Base-by-base conservation (phyloP, 108 stramenopile genomes). In the Nitzschia sp. region DNA sequence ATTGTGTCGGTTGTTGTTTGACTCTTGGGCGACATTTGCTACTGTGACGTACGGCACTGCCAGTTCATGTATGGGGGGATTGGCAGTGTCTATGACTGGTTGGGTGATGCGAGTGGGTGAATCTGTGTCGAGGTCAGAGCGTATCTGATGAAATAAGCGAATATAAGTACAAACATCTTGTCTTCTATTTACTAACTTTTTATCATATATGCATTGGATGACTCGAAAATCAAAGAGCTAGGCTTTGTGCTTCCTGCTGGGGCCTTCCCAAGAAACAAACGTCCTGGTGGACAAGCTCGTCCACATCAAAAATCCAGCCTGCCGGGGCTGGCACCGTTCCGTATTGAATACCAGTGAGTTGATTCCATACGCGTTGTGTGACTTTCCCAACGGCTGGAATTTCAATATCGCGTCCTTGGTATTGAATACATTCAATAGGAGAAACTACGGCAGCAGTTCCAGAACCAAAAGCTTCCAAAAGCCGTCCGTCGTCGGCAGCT, bases 401-500 rank as follows among this genome's bases (percentile, higher is more conserved):
- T 15, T 80, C 75, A 54, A 97, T 91, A 55, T 86, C 90, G 21
- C 82, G 52, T 14, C 95, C 96, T 42, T 83, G 64, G 81, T 95
- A 95, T 52, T 89, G 70, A 56, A 98, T 94, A 39, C 67, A 57
- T 17, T 77, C 73, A 24, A 97, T 83, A 17, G 98, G 98, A 15
- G 93, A 77, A 37, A 98, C 90, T 7, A 97, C 96, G 0, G 96
- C 96, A n/a, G 98, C 98, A 14, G 98, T 98, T 17, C 98, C 98
- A 6, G 93, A 86, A 44, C 96, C 96, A 77, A 98, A 98, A 10
- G 87, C 93, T 79, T 98, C 97, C 14, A 96, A 41, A 43, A 98
- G 72, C 39, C 94, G 71, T 14, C 87, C 89, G 29, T 93, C 90
- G 1, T 74, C 48, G 11, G 84, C 73, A 8, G 97, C 95, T 20